Percentiles rank a stretch among this genome's conserved stretches.
phyloP scores from a whole-genome alignment of 2,329 filamentous ascomycete genomes.

The Colletotrichum salicis region DNA sequence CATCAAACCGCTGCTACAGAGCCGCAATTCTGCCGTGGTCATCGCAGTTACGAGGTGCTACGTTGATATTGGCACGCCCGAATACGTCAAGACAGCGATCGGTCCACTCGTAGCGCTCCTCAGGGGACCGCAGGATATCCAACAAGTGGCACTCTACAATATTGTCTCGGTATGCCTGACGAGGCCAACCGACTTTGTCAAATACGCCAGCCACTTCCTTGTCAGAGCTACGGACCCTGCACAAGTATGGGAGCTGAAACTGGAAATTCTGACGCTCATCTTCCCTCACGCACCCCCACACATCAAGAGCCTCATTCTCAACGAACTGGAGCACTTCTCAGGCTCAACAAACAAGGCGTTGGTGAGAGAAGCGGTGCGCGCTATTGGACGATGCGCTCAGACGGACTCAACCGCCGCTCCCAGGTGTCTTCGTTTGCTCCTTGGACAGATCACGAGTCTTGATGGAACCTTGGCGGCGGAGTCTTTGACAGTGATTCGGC shows the following conservation, averaged over 20 bases:
- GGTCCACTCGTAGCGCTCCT: slow-evolving; percentile 89
- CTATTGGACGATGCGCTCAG: slow-evolving; percentile 93
- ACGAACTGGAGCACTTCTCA: slow-evolving; percentile 94
- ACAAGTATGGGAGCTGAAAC: slow-evolving; percentile 88
- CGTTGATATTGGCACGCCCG: slow-evolving; percentile 81
- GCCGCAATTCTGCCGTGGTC: slow-evolving; percentile 91
- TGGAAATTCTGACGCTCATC: slow-evolving; percentile 89
- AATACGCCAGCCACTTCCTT: slow-evolving; percentile 89
- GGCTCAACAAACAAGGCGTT: slow-evolving; percentile 75
- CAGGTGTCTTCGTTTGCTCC: slow-evolving; percentile 82
- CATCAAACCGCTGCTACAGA: slow-evolving; percentile 87
- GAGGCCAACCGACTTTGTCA: slow-evolving; percentile 83
- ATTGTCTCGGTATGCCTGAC: slow-evolving; percentile 90
- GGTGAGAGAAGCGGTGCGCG: slow-evolving; percentile 88
- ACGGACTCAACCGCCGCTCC: slow-evolving; percentile 76
- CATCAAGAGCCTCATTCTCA: slow-evolving; percentile 86
- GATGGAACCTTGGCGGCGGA: slow-evolving; percentile 92
- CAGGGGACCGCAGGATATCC: slow-evolving; percentile 85
- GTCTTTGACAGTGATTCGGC: slow-evolving; percentile 92
- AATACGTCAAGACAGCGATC: slow-evolving; percentile 79
- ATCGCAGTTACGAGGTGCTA: slow-evolving; percentile 88
- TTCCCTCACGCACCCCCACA: slow-evolving; percentile 84
- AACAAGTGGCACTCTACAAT: slow-evolving; percentile 91
- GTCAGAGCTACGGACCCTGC: slow-evolving; percentile 82
- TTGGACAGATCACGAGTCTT: slow-evolving; percentile 87